Percentiles rank a stretch among this genome's conserved stretches.
phyloP scores from a whole-genome alignment of 2,329 filamentous ascomycete species.

The Aspergillus uvarum region DNA sequence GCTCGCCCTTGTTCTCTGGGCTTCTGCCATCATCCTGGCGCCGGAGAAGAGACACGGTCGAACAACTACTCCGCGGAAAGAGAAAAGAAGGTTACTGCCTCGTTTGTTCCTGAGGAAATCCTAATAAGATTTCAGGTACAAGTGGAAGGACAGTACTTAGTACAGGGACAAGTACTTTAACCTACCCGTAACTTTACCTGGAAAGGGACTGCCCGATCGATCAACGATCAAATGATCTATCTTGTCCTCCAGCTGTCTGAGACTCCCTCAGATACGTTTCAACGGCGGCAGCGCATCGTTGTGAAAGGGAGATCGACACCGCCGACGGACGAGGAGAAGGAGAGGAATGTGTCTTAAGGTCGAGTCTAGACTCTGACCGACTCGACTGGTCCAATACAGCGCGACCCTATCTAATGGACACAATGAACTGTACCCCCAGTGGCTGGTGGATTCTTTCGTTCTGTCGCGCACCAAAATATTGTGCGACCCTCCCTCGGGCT shows the following conservation, averaged over 20 bases:
- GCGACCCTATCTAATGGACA: conserved; percentile 11
- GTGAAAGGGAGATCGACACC: conserved; percentile 1
- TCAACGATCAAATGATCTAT: neutral
- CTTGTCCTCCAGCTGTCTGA: neutral
- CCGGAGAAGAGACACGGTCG: conserved; percentile 7
- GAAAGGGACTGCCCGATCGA: neutral
- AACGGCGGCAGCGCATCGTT: conserved; percentile 14
- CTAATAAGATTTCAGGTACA: neutral
- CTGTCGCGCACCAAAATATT: neutral
- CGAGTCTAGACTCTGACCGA: conserved; percentile 25
- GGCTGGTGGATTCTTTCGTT: conserved; percentile 13
- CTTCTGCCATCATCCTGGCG: conserved; percentile 3
- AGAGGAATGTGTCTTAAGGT: conserved; percentile 1
- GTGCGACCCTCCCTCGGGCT: conserved; percentile 3
- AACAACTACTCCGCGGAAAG: conserved; percentile 3
- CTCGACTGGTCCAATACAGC: conserved; percentile 22
- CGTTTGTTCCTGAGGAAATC: neutral
- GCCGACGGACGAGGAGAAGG: neutral
- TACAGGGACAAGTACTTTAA: too few species aligned
- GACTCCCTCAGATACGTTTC: neutral
- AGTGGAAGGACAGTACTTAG: neutral
- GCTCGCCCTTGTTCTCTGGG: conserved; percentile 4
- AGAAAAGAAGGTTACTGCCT: neutral
- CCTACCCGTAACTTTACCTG: too few species aligned
- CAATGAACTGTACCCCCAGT: conserved; percentile 12